Evolutionary conservation across 768 basidiomycete species (phyloP).

Genomic region (Grammothele lineata): DNA sequence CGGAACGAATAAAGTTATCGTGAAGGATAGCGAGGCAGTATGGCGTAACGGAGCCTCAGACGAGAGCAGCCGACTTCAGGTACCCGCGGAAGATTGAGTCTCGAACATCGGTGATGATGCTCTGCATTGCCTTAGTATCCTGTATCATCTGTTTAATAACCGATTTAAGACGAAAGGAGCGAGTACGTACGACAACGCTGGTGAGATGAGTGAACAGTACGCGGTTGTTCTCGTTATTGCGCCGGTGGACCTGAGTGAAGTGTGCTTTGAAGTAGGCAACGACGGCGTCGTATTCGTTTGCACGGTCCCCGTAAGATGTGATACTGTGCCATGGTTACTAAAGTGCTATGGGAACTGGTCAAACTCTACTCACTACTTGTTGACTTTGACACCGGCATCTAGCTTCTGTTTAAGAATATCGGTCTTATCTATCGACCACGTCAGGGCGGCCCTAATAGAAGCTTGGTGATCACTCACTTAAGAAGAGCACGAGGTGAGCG

Average conservation of each 20-base stretch:
- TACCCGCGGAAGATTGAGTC: conserved; percentile 36
- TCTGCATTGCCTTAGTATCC: conserved; percentile 83
- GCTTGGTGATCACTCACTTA: conserved; percentile 63
- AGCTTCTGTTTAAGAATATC: conserved; percentile 74
- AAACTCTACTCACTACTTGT: conserved; percentile 86
- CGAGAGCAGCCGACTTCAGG: conserved; percentile 33
- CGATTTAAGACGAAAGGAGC: background rate
- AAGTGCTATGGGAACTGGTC: too few species aligned
- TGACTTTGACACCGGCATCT: conserved; percentile 62
- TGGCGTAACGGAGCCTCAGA: too few species aligned
- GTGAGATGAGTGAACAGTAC: conserved; percentile 72
- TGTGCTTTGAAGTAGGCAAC: conserved; percentile 83
- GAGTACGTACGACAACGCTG: conserved; percentile 63
- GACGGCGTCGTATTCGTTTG: conserved; percentile 67
- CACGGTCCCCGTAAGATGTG: conserved; percentile 70
- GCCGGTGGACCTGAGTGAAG: conserved; percentile 70
- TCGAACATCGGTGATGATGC: conserved; percentile 67
- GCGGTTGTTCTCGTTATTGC: conserved; percentile 54
- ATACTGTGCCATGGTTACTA: conserved; percentile 42
- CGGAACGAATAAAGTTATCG: too few species aligned
- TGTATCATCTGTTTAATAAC: too few species aligned
- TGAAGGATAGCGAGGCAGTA: too few species aligned
- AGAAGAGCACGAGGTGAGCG: conserved; percentile 41
- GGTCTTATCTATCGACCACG: conserved; percentile 54
- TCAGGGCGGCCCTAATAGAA: too few species aligned